Evolutionary conservation across 345 rosid genomes (phyloP).

Genomic region (Eucalyptus erythrocorys): DNA sequence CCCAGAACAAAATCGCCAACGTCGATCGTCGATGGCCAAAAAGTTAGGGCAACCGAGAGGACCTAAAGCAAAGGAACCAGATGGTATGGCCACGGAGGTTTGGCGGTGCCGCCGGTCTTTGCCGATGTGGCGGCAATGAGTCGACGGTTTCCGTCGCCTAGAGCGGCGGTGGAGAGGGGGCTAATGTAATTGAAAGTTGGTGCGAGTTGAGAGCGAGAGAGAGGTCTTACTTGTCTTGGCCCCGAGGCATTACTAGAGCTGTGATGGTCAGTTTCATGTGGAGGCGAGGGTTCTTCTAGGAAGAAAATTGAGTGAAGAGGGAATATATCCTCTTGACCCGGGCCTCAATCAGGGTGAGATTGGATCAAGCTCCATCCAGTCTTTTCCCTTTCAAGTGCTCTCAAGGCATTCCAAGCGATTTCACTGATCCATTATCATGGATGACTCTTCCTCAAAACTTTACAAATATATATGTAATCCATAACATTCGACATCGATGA

Average conservation of each 20-base stretch:
- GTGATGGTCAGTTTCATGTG: neutral
- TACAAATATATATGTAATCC: neutral
- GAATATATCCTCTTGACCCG: neutral
- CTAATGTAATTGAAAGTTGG: neutral
- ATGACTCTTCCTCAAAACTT: neutral
- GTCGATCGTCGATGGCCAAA: neutral
- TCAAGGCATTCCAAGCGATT: accelerated
- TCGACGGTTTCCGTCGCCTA: accelerated
- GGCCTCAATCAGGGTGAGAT: neutral
- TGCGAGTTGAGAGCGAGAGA: accelerated
- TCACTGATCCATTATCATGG: neutral
- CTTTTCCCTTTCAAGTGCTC: neutral
- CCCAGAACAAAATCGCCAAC: neutral
- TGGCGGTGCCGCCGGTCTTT: accelerated
- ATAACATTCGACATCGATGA: accelerated
- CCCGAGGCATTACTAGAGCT: neutral
- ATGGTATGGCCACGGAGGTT: neutral
- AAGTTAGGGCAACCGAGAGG: neutral
- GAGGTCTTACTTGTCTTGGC: neutral
- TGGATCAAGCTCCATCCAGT: neutral
- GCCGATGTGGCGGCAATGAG: neutral
- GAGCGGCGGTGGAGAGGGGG: accelerated
- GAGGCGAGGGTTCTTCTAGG: neutral
- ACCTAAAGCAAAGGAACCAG: neutral
- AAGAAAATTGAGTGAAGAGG: neutral